Base-by-base conservation (phyloP, 345 rosid genomes). In the Clausena lansium region DNA sequence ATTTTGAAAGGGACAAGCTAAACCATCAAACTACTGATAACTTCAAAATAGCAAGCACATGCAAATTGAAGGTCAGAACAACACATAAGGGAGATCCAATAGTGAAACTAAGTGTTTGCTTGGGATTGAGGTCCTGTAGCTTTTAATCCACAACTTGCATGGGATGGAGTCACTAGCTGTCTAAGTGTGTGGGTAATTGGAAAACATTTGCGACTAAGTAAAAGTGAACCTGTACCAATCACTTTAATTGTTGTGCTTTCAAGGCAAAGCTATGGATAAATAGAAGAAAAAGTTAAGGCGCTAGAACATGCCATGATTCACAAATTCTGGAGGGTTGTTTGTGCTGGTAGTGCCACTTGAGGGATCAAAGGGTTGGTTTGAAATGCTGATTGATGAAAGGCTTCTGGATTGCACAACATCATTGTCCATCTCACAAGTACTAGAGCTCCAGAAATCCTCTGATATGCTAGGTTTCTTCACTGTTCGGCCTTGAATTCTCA, bases 391-490 rank as follows among this genome's bases (percentile, higher is more conserved):
- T 41, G 94, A 90, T 54, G 91, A 93, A 71, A 79, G 38, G 84
- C 91, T 92, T 84, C 87, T 81, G 70, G 97, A 91, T 75, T 80
- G 91, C 75, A 83, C 36, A 36, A 73, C 75, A 39, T 84, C 86
- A 68, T 81, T 67, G 75, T 95, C 98, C 89, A 91, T 84, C 65
- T 95, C 94, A 76, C 82, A 77, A 27, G 90, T 41, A 72, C 92
- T 85, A 25, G 91, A 82, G 86, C 91, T 92, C 89, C 91, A 95
- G 35, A 87, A 87, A 27, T 83, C 88, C 47, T 90, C 97, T 2
- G 86, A 78, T 35, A 84, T 75, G 79, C 83, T 83, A 41, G 80
- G 68, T 81, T 85, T 85, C 85, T 76, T 86, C n/a, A 78, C 86
- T 61, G 76, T 62, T 73, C 59, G 84, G 71, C 87, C 91, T 85